phyloP scores from a whole-genome alignment of 1,284 basidiomycete species.

The Puccinia coronata region DNA sequence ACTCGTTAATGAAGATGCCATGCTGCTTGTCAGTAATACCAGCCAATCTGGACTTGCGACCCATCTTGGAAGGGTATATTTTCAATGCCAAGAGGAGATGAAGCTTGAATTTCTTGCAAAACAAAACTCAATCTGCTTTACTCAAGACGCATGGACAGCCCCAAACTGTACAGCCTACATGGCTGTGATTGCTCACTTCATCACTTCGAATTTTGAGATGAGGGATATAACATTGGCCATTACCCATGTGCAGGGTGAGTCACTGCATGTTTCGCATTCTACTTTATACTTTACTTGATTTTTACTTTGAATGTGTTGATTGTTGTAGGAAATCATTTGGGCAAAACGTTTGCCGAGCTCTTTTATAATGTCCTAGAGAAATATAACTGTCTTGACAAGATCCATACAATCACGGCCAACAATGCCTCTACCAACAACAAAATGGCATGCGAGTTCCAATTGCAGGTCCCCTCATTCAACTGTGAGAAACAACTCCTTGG shows the following conservation, averaged over 20 bases:
- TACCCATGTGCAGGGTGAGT: neutral
- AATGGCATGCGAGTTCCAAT: neutral
- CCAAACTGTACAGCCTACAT: neutral
- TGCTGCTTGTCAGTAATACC: neutral
- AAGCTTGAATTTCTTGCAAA: neutral
- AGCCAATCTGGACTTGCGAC: neutral
- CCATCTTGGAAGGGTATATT: neutral
- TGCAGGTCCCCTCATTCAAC: neutral
- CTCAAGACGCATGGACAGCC: slow-evolving; percentile 1
- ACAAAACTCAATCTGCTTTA: neutral
- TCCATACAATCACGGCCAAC: neutral
- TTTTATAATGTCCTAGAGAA: neutral
- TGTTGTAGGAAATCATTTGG: neutral
- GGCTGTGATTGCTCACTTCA: neutral
- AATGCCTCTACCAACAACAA: neutral
- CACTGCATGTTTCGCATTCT: neutral
- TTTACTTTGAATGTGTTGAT: neutral
- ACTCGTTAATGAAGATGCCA: neutral
- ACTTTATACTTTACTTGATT: neutral
- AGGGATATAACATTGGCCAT: neutral
- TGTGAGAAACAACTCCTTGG: neutral
- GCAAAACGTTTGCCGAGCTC: neutral
- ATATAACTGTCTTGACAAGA: neutral
- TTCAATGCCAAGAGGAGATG: neutral
- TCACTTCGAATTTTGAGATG: neutral